Base-by-base conservation (phyloP, 768 basidiomycete species). In the Tricholoma terreum region DNA sequence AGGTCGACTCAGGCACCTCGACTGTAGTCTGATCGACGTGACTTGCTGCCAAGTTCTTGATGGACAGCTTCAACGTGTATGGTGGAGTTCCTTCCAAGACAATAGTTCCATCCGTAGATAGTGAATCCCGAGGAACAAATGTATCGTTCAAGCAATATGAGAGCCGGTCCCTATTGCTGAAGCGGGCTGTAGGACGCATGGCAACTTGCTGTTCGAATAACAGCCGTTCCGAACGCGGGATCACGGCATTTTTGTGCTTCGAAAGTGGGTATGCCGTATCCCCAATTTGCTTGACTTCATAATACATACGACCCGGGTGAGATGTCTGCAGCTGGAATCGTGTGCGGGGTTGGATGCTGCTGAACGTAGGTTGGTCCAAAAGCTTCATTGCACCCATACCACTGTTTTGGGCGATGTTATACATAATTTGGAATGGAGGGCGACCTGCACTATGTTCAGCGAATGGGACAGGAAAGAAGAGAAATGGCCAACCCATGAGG, bases 341-440 rank as follows among this genome's bases (percentile, higher is more conserved):
- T 3, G 89, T 88, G 40, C 82, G 81, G 9, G 84, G 79, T 62
- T 92, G 90, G 38, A 94, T 91, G 67, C 92, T 92, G 71, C 86
- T 92, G 75, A 94, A 88, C 1, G 83, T 85, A 1, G 88, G 86
- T 61, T 91, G 89, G 56, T 86, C 89, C 30, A 90, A 74, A 48
- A 92, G 77, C 59, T 77, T 83, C 1, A 84, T 89, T 6, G 84
- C 87, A 4, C 90, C 89, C 15, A 76, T 75, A 8, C 87, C 88
- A 53, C 76, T 80, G 52, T 86, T 80, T 67, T 83, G 81, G 1
- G 88, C 91, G 54, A 93, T 84, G 61, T 92, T 90, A 71, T 95
- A 97, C 81, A 84, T 87, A 60, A 96, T 86, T 68, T 96, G 88
- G 82, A 95, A 98, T 0, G 94, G 94, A n/a, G 92, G 86, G 19